Percentiles rank a stretch among this genome's conserved stretches.
Conservation (phyloP, 2,329 filamentous ascomycete species). For the Trichoderma citrinoviride region DNA sequence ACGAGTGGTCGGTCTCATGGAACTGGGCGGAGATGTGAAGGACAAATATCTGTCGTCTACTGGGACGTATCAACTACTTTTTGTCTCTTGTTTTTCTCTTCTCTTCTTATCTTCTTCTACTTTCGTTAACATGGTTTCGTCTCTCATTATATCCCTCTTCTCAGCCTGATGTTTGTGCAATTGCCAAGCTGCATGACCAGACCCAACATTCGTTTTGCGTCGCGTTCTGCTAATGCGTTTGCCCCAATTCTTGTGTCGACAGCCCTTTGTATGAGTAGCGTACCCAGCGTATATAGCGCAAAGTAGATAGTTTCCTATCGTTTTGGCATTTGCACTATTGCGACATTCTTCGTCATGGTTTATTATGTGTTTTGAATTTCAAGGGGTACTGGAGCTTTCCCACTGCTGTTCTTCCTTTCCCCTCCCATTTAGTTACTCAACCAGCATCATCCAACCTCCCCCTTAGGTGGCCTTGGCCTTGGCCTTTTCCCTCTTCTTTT, state of each 20-base stretch:
- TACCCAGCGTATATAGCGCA: not conserved
- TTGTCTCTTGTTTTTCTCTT: not conserved
- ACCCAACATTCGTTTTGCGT: constrained; percentile 2
- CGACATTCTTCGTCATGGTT: not conserved
- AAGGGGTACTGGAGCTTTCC: not conserved
- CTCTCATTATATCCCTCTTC: not conserved
- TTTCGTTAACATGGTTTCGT: not conserved
- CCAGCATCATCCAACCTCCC: too few relatives aligned
- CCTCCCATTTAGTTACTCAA: too few relatives aligned
- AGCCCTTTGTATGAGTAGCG: not conserved
- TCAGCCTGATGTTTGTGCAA: not conserved
- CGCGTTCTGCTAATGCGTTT: not conserved
- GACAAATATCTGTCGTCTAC: constrained; percentile 3
- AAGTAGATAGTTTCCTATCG: not conserved
- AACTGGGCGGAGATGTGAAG: constrained; percentile 9
- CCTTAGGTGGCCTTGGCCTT: not conserved
- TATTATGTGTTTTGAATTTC: not conserved
- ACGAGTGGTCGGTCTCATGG: not conserved
- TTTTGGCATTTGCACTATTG: not conserved
- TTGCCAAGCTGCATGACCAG: not conserved
- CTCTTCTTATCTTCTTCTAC: not conserved
- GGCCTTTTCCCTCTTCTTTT: constrained; percentile 29
- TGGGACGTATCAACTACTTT: constrained; percentile 1
- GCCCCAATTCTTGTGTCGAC: not conserved
- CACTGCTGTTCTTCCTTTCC: not conserved